phyloP scores from a whole-genome alignment of 805 yeast genomes.

The Suhomyces sp. region DNA sequence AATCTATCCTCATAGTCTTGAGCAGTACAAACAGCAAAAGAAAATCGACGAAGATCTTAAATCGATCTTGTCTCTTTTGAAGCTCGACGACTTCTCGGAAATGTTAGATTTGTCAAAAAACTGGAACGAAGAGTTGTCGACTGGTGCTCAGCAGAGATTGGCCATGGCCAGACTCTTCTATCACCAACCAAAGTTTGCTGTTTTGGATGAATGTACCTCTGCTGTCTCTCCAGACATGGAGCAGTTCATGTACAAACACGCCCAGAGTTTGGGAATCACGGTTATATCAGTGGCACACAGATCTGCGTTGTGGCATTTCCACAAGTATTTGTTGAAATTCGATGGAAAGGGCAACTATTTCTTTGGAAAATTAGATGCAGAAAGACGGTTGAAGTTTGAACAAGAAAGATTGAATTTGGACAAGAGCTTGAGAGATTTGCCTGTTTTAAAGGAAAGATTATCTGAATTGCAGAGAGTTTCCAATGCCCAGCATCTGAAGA shows the following conservation, averaged over 20 bases:
- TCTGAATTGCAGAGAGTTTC: conserved; percentile 58
- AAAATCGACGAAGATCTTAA: conserved; percentile 50
- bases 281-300: conserved; percentile 89
- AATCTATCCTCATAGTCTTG: conserved; percentile 76
- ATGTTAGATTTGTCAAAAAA: conserved; percentile 55
- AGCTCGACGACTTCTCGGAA: conserved; percentile 53
- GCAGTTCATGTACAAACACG: conserved; percentile 80
- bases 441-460: conserved; percentile 63
- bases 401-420: conserved; percentile 74
- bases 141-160: conserved; percentile 89
- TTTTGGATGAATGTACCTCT: conserved; percentile 92
- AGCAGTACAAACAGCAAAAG: conserved; percentile 46
- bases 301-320: conserved; percentile 91
- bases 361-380: conserved; percentile 66
- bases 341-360: conserved; percentile 76
- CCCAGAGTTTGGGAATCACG: conserved; percentile 75
- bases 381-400: conserved; percentile 67
- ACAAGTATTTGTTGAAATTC: conserved; percentile 74
- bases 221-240: conserved; percentile 91
- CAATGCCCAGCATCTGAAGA: conserved; percentile 34
- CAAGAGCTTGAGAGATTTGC: conserved; percentile 65
- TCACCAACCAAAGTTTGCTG: conserved; percentile 91
- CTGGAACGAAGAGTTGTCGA: conserved; percentile 86
- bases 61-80: conserved; percentile 53
- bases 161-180: conserved; percentile 92